These are phyloP conservation scores for Peniophora sp. DNA, from an alignment of 1,284 basidiomycete species.

Conservation along the genomic window DNA sequence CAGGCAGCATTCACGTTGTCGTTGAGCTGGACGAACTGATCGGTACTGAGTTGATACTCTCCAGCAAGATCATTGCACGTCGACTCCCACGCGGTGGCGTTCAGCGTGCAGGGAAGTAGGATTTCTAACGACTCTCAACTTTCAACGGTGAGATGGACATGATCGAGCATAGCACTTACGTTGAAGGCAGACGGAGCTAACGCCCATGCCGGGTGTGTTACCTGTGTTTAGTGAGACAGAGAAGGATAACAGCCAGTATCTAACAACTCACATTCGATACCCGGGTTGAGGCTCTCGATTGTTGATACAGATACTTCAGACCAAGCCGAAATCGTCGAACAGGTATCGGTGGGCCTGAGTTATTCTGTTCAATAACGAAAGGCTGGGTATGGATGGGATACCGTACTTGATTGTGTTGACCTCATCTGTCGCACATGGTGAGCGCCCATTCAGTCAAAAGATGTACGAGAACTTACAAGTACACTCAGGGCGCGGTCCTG, in stretches of 20 bases:
- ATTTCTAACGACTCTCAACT: not conserved
- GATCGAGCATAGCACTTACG: not conserved
- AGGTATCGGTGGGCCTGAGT: not conserved
- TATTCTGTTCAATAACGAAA: not conserved
- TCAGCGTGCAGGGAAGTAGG: not conserved
- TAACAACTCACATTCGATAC: not conserved
- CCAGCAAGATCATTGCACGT: not conserved
- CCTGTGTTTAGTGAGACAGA: not conserved
- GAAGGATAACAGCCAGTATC: not conserved
- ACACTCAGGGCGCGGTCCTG: too few species aligned
- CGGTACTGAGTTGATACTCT: not conserved
- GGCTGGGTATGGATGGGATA: not conserved
- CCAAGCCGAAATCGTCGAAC: not conserved
- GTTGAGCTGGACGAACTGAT: not conserved
- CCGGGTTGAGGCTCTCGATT: not conserved
- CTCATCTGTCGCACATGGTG: too few species aligned
- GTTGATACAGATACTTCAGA: not conserved
- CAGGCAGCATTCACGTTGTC: not conserved
- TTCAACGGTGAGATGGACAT: not conserved
- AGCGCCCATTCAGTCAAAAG: too few species aligned
- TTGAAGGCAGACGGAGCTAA: not conserved
- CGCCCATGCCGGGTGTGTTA: not conserved
- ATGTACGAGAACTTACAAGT: too few species aligned
- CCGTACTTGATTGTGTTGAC: not conserved
- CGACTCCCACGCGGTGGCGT: not conserved